These are phyloP conservation scores for Oidiodendron maius DNA, from an alignment of 495 filamentous ascomycete genomes.

Conservation along the genomic window DNA sequence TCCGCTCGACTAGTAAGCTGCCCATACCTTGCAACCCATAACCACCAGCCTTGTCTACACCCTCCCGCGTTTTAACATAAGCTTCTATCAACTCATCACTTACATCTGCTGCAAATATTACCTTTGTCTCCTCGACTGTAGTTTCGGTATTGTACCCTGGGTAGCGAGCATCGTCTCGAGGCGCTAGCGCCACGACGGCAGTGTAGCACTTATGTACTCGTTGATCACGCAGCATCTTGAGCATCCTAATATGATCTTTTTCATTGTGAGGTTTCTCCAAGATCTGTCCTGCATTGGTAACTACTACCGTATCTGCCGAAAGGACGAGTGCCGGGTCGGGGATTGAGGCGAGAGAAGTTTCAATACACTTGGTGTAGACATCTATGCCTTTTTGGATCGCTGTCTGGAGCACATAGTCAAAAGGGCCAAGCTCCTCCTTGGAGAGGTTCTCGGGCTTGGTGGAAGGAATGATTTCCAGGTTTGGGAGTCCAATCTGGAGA, in stretches of 20 bases:
- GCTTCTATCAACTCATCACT: conserved; percentile 77
- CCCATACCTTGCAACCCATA: conserved; percentile 91
- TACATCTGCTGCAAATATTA: conserved; percentile 67
- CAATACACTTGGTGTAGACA: conserved; percentile 67
- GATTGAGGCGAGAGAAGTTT: conserved; percentile 25
- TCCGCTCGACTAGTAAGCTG: conserved; percentile 71
- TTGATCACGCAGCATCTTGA: conserved; percentile 70
- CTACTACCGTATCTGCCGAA: conserved; percentile 88
- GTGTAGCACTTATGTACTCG: conserved; percentile 72
- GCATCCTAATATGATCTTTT: conserved; percentile 76
- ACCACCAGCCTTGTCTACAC: conserved; percentile 91
- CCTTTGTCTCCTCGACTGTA: conserved; percentile 80
- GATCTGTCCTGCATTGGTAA: conserved; percentile 64
- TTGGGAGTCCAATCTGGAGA: conserved; percentile 58
- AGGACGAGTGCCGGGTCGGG: conserved; percentile 78
- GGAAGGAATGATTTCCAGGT: conserved; percentile 78
- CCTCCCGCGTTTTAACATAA: conserved; percentile 89
- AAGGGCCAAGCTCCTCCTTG: conserved; percentile 66
- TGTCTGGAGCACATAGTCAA: conserved; percentile 86
- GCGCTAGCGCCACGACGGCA: conserved; percentile 73
- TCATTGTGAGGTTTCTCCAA: conserved; percentile 85
- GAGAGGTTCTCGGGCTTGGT: conserved; percentile 73
- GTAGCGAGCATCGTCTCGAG: conserved; percentile 63
- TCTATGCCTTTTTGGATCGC: conserved; percentile 73
- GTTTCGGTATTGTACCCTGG: conserved; percentile 83